Evolutionary conservation across 2,329 filamentous ascomycete species (phyloP).

Genomic region (Sclerotinia glacialis): DNA sequence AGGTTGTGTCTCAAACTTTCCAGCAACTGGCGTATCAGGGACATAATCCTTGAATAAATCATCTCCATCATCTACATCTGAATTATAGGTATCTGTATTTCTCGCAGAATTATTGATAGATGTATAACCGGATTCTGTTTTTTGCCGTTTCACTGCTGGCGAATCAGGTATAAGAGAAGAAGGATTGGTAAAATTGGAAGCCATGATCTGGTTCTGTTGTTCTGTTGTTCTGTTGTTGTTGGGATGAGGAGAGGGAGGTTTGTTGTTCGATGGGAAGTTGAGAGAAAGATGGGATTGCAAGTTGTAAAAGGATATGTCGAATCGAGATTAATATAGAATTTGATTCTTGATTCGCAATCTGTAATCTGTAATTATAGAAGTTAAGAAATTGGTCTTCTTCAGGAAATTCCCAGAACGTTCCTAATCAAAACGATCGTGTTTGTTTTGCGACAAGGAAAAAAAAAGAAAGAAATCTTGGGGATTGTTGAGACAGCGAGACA

Average conservation of each 20-base stretch:
- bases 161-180: slow-evolving; percentile 28
- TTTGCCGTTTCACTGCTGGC: slow-evolving; percentile 39
- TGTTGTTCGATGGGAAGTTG: not conserved
- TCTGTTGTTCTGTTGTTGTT: not conserved
- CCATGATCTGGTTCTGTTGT: slow-evolving; percentile 25
- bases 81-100: slow-evolving; percentile 38
- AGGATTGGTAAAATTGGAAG: slow-evolving; percentile 24
- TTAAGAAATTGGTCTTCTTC: not conserved
- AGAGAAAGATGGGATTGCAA: not conserved
- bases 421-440: not conserved
- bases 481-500: slow-evolving; percentile 1
- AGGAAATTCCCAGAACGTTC: not conserved
- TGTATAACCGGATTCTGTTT: slow-evolving; percentile 37
- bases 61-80: slow-evolving; percentile 47
- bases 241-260: not conserved
- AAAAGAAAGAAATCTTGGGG: not conserved
- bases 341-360: slow-evolving; percentile 3
- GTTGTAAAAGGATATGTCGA: not conserved
- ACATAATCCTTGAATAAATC: slow-evolving; percentile 47
- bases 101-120: slow-evolving; percentile 32
- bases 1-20: slow-evolving; percentile 42
- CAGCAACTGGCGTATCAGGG: slow-evolving; percentile 36
- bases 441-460: not conserved
- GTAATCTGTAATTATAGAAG: not conserved
- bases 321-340: not conserved